Percentiles rank a stretch among this genome's conserved stretches.
Evolutionary conservation across 352 stramenopile genomes (phyloP).

Genomic region (Halophytophthora polymorphica): DNA sequence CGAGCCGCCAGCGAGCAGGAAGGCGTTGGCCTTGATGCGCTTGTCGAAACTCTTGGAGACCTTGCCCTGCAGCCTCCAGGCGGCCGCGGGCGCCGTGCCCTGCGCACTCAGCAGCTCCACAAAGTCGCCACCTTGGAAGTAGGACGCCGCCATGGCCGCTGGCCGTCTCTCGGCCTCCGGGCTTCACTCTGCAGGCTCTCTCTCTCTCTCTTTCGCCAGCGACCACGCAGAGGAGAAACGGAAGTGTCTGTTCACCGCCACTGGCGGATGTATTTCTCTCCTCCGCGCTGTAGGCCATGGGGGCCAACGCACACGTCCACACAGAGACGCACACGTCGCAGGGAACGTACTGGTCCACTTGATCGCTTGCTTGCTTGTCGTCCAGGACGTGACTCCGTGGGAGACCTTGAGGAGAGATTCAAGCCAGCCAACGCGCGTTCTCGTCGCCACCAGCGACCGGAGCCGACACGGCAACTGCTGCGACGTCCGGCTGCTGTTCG

Average conservation of each 20-base stretch:
- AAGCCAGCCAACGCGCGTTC: constrained; percentile 6
- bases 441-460: constrained; percentile 13
- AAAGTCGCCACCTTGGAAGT: constrained; percentile 79
- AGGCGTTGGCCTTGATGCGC: constrained; percentile 69
- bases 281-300: no score
- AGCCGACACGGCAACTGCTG: constrained; percentile 3
- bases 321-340: no score
- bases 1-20: constrained; percentile 66
- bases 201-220: no score
- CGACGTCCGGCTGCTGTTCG: not conserved
- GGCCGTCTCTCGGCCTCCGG: no score
- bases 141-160: constrained; percentile 33
- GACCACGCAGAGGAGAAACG: not conserved
- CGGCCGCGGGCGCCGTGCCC: constrained; percentile 59
- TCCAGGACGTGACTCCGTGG: no score
- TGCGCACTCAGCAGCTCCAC: constrained; percentile 81
- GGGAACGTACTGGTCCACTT: no score
- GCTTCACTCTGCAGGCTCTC: not conserved
- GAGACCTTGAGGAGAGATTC: no score
- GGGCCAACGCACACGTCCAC: no score
- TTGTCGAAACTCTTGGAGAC: constrained; percentile 83
- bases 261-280: no score
- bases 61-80: constrained; percentile 77
- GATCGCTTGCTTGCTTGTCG: no score
- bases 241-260: no score